Evolutionary conservation across 768 basidiomycete genomes (phyloP).

Genomic region (Leucosporidium creatinivorum): DNA sequence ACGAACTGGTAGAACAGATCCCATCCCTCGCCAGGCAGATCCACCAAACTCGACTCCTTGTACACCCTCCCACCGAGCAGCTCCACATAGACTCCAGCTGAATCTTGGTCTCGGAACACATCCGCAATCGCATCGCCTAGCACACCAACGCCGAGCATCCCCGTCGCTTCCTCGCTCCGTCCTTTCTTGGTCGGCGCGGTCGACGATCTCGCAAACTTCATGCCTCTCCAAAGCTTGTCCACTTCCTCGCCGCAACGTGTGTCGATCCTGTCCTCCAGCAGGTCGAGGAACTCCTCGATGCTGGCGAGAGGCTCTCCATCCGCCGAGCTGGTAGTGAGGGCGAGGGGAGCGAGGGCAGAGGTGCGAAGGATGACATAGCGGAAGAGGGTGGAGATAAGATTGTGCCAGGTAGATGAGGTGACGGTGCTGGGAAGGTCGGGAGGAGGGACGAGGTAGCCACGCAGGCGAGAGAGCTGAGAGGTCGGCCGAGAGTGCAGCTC

Average conservation of each 20-base stretch:
- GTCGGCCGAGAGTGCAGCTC: background rate
- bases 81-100: background rate
- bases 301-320: background rate
- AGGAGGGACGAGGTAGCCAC: conserved; percentile 16
- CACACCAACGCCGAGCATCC: conserved; percentile 19
- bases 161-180: background rate
- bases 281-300: conserved; percentile 17
- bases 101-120: conserved; percentile 1
- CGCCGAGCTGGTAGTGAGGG: background rate
- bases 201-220: conserved; percentile 21
- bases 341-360: conserved; percentile 20
- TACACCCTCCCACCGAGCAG: conserved; percentile 20
- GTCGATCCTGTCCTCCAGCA: conserved; percentile 10
- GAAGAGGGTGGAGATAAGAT: conserved; percentile 12
- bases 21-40: conserved; percentile 15
- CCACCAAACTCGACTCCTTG: background rate
- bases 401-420: background rate
- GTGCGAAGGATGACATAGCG: conserved; percentile 24
- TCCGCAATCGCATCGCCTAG: conserved; percentile 13
- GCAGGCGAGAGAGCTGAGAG: conserved; percentile 12
- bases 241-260: background rate
- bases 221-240: conserved; percentile 18
- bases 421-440: conserved; percentile 2
- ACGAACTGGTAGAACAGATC: conserved; percentile 30
- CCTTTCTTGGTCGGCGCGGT: background rate